Base-by-base conservation (phyloP, 768 basidiomycete genomes). In the Suillus weaverae region DNA sequence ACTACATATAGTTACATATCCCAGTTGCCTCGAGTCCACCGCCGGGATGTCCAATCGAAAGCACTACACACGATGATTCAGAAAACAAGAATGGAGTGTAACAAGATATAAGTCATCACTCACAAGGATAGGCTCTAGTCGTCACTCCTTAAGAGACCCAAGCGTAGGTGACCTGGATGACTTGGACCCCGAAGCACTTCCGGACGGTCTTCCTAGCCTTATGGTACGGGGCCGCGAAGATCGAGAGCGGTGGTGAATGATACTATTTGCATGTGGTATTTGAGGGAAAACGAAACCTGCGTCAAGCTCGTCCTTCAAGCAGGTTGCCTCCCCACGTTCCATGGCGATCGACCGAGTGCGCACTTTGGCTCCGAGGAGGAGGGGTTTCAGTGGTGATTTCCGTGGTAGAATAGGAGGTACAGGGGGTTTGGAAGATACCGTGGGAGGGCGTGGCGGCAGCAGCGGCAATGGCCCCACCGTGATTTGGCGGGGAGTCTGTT, bases 211-310 rank as follows among this genome's bases (percentile, higher is more conserved):
- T 48, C 55, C 64, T 26, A 18, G 51, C 26, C n/a, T 35, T 32
- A 20, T 14, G 26, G 20, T 11, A 10, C 38, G 41, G 13, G 41
- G 32, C 13, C 60, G 60, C 16, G 66, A 67, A 44, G 66, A 67
- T 26, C 66, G 60, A 65, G 60, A 62, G n/a, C 66, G 66, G 30
- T 62, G 66, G 35, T 67, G 66, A 20, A 61, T 53, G 33, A 38
- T 55, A 20, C 57, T 9, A 36, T 30, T 22, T 16, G 32, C 41
- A 66, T 48, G 20, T 14, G 63, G 43, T n/a, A 30, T 35, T 30
- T 80, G 79, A 50, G 82, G 83, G 64, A 82, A 84, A 16, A 80
- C 77, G 66, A 76, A 83, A 67, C 81, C 72, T 44, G 79, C 78
- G 54, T 78, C 73, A 50, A 80, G 66, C 43, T 81, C 78, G 64